phyloP scores from a whole-genome alignment of 805 yeast genomes.

The Metschnikowia orientalis region DNA sequence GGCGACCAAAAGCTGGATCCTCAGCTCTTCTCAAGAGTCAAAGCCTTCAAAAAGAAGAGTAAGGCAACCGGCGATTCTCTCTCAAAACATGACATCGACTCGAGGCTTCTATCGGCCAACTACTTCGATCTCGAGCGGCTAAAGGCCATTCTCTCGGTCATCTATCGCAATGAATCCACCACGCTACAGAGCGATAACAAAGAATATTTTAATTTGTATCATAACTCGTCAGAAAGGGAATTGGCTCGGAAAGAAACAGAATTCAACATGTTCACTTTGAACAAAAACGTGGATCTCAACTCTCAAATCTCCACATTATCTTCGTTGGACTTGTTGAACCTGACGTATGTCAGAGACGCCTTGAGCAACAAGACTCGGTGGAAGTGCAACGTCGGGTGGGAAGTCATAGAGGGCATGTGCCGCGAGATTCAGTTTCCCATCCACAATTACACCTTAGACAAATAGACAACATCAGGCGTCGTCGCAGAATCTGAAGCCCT shows the following conservation, averaged over 20 bases:
- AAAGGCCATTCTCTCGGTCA: slow-evolving; percentile 73
- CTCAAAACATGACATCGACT: slow-evolving; percentile 46
- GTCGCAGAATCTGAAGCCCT: too few relatives aligned
- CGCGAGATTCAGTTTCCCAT: slow-evolving; percentile 63
- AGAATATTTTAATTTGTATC: slow-evolving; percentile 21
- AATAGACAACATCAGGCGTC: too few relatives aligned
- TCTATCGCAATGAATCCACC: slow-evolving; percentile 43
- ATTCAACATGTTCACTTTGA: slow-evolving; percentile 32
- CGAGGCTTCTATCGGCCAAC: slow-evolving; percentile 64
- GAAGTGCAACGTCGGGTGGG: slow-evolving; percentile 75
- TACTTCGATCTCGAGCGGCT: slow-evolving; percentile 74
- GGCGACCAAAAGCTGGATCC: slow-evolving; percentile 67
- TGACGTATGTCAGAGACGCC: slow-evolving; percentile 45
- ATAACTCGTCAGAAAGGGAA: slow-evolving; percentile 34
- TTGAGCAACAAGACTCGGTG: slow-evolving; percentile 68
- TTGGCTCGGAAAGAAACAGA: slow-evolving; percentile 29
- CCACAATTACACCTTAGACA: slow-evolving; percentile 51
- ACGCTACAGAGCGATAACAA: slow-evolving; percentile 24
- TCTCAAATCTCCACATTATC: slow-evolving; percentile 57
- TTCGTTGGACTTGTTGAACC: slow-evolving; percentile 48
- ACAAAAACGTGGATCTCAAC: slow-evolving; percentile 45
- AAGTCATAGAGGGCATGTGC: slow-evolving; percentile 55
- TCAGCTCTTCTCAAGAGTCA: slow-evolving; percentile 61
- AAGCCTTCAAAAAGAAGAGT: slow-evolving; percentile 32
- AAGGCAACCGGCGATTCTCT: slow-evolving; percentile 14